Evolutionary conservation across 306 rosid genomes (phyloP).

Genomic region (Cucumis sativus): Cucumber_9930_V3 NC_026660.2:1446501-1447000

Average conservation of each 20-base stretch:
- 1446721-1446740: no score
- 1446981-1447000: background rate
- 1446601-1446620: background rate
- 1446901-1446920: background rate
- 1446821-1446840: no score
- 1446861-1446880: no score
- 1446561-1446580: background rate
- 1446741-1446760: no score
- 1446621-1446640: background rate
- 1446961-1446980: background rate
- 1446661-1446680: background rate
- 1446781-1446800: no score
- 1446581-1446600: background rate
- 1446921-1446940: background rate
- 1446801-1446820: no score
- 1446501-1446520: background rate
- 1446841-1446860: no score
- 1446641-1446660: background rate
- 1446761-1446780: no score
- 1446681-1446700: background rate
- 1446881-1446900: no score
- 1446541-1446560: background rate
- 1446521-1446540: background rate
- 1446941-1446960: background rate
- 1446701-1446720: no score